Evolutionary conservation across 139 green algal genomes (phyloP).

Genomic region (Edaphochlamys debaryana): DNA sequence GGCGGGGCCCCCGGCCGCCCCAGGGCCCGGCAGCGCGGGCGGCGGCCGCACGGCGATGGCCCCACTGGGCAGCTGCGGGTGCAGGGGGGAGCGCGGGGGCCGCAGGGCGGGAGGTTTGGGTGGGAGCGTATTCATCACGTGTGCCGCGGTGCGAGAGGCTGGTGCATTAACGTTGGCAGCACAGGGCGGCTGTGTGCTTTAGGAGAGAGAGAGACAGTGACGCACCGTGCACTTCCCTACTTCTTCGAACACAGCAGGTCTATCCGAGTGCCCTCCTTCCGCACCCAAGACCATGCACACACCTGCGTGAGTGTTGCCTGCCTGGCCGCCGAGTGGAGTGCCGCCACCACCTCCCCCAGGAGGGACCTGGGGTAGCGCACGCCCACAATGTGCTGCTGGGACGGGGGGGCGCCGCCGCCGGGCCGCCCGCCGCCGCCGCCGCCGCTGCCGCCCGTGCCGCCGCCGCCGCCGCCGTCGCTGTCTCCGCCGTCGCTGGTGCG

Average conservation of each 20-base stretch:
- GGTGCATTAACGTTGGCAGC: no score
- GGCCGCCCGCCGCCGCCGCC: neutral
- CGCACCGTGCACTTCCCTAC: no score
- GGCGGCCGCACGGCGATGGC: neutral
- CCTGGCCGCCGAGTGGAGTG: neutral
- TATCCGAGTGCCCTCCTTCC: no score
- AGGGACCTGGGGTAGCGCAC: constrained; percentile 75
- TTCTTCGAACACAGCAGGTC: neutral
- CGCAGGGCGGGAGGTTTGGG: neutral
- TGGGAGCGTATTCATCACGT: neutral
- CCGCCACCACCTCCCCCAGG: constrained; percentile 69
- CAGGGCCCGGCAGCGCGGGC: neutral
- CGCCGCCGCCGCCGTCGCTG: neutral
- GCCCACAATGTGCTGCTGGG: constrained; percentile 49
- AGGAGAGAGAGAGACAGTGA: no score
- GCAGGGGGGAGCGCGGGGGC: neutral
- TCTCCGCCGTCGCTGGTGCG: neutral
- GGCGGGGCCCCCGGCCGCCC: neutral
- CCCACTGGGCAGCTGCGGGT: neutral
- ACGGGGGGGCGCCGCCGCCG: neutral
- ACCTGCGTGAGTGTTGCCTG: neutral
- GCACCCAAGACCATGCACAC: neutral
- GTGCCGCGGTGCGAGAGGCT: no score
- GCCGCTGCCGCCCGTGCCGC: neutral
- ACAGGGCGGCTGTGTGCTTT: neutral